Conservation (phyloP, 2,329 filamentous ascomycete genomes). For the Talaromyces verruculosus region DNA sequence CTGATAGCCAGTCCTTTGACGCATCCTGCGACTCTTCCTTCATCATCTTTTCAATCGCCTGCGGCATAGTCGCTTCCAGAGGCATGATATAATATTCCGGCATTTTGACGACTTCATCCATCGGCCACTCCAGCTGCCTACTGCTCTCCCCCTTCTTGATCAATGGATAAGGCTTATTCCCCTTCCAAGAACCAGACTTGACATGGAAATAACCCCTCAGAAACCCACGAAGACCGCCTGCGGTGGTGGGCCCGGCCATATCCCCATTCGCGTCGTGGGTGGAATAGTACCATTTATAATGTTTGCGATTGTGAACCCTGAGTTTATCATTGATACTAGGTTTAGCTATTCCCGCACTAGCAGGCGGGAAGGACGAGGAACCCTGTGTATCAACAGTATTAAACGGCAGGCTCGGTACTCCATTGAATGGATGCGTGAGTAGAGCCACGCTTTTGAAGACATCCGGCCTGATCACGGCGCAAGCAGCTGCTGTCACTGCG, state of each 20-base stretch:
- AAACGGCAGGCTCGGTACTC: slow-evolving; percentile 52
- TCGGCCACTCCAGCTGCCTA: slow-evolving; percentile 49
- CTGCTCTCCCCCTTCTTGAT: neutral
- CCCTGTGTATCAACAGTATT: slow-evolving; percentile 38
- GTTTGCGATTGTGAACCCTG: slow-evolving; percentile 58
- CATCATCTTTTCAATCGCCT: slow-evolving; percentile 59
- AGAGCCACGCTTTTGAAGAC: slow-evolving; percentile 62
- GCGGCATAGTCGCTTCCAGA: slow-evolving; percentile 57
- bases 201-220: slow-evolving; percentile 67
- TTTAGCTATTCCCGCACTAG: neutral
- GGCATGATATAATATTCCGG: slow-evolving; percentile 70
- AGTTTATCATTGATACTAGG: slow-evolving; percentile 55
- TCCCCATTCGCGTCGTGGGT: slow-evolving; percentile 38
- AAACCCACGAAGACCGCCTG: slow-evolving; percentile 55
- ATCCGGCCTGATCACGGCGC: slow-evolving; percentile 63
- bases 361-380: slow-evolving; percentile 11
- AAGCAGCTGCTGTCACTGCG: slow-evolving; percentile 59
- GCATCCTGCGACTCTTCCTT: slow-evolving; percentile 48
- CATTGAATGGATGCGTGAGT: slow-evolving; percentile 66
- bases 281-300: slow-evolving; percentile 65
- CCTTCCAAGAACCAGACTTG: slow-evolving; percentile 62
- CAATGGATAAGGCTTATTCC: slow-evolving; percentile 57
- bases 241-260: slow-evolving; percentile 41
- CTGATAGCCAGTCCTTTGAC: slow-evolving; percentile 54
- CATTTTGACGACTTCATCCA: slow-evolving; percentile 58